Evolutionary conservation across 345 rosid genomes (phyloP), one percentile per base, ranked within the genome.

Genomic region (Punica granatum): DNA sequence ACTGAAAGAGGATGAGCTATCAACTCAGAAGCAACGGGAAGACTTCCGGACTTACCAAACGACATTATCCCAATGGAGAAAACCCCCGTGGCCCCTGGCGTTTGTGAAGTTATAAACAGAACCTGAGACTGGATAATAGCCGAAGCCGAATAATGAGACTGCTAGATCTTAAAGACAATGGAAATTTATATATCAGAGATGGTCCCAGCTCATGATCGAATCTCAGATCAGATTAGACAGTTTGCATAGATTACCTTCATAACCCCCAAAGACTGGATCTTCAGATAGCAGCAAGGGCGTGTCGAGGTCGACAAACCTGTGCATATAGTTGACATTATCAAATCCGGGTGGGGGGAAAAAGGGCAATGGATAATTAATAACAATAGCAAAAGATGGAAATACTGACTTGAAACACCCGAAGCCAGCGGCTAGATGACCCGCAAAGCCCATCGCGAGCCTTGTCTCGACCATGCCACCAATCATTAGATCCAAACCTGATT

Each of bases 401-500:
- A 60, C 80, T 80, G 74, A 86, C 97, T 81, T 88, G 83, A 94
- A 94, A 80, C 86, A 85, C 3, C 97, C 96, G 61, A 86, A 68
- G 59, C 99, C 97, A 43, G 97, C 97, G 67, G 98, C 89, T 70
- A 93, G 90, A 76, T 90, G 96, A 49, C 95, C 92, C 3, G 96
- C 90, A 76, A 93, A 90, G 46, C 95, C 99, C 96, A 93, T 93
- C 37, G 92, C 96, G 59, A 94, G 70, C 74, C 94, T 83, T 32
- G 97, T 94, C 80, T 94, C 99, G 65, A 90, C 97, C 99, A 94
- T 88, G 67, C 97, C 99, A 66, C 92, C 97, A 33, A 90, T 86
- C 96, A 91, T 90, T 35, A 89, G 83, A 70, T 80, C 81, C 80
- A 94, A 70, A 19, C 90, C 90, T 2, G 90, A 76, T 30, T 76